phyloP scores from a whole-genome alignment of 805 yeast genomes.

The Schizosaccharomyces cryophilus region DNA sequence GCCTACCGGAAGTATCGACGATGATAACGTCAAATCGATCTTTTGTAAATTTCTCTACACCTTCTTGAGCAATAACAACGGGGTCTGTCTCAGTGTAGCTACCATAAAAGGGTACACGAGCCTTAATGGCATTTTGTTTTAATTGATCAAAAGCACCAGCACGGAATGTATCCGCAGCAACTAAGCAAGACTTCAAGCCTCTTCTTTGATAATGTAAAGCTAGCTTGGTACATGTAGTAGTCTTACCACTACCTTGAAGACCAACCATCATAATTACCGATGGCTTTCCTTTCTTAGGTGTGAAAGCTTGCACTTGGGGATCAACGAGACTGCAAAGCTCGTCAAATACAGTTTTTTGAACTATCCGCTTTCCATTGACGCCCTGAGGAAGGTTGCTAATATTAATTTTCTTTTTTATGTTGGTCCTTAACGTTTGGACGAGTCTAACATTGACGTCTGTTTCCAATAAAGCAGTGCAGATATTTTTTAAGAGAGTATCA shows the following conservation, averaged over 20 bases:
- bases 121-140: conserved; percentile 89
- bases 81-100: conserved; percentile 91
- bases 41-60: conserved; percentile 73
- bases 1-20: conserved; percentile 96
- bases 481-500: conserved; percentile 57
- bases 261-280: conserved; percentile 94
- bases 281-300: conserved; percentile 61
- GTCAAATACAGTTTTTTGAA: conserved; percentile 78
- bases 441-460: conserved; percentile 80
- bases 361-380: conserved; percentile 47
- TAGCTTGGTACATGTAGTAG: conserved; percentile 87
- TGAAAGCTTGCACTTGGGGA: conserved; percentile 30
- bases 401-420: conserved; percentile 35
- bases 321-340: conserved; percentile 75
- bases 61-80: conserved; percentile 69
- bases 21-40: conserved; percentile 82
- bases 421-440: conserved; percentile 52
- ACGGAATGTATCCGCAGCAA: conserved; percentile 96
- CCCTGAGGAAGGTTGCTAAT: conserved; percentile 27
- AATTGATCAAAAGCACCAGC: conserved; percentile 98
- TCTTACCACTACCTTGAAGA: conserved; percentile 95
- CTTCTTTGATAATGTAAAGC: conserved; percentile 85
- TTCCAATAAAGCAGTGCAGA: conserved; percentile 72
- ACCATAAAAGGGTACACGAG: conserved; percentile 83
- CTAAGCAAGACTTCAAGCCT: conserved; percentile 85